Percentiles rank a stretch among this genome's conserved stretches.
These are phyloP conservation scores for Aspergillus sclerotioniger DNA, from an alignment of 495 filamentous ascomycete genomes.

Conservation along the genomic window DNA sequence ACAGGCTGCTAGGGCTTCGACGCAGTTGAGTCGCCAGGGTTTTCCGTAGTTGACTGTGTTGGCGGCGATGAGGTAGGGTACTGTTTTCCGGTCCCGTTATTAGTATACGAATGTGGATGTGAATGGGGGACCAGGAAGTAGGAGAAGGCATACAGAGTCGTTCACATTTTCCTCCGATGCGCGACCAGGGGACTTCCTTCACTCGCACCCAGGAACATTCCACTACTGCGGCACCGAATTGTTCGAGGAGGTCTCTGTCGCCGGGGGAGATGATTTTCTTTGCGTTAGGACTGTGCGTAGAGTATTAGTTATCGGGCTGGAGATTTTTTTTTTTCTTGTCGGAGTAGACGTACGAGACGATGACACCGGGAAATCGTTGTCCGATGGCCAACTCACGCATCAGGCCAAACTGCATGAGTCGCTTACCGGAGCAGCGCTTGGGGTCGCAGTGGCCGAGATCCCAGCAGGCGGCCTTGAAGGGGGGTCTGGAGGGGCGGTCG, in stretches of 20 bases:
- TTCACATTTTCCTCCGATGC: conserved; percentile 94
- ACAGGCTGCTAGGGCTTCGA: conserved; percentile 86
- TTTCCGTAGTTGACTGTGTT: conserved; percentile 97
- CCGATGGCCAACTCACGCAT: conserved; percentile 93
- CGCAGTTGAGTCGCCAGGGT: conserved; percentile 92
- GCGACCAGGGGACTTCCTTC: conserved; percentile 82
- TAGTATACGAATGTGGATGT: not conserved
- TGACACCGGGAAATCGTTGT: conserved; percentile 84
- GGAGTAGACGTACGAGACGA: conserved; percentile 66
- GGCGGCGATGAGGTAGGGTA: conserved; percentile 94
- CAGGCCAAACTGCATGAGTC: conserved; percentile 82
- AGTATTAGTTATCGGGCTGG: not conserved
- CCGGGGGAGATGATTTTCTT: conserved; percentile 79
- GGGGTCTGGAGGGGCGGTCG: conserved; percentile 44
- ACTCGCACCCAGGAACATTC: conserved; percentile 96
- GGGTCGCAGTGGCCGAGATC: conserved; percentile 97
- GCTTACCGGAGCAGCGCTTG: conserved; percentile 93
- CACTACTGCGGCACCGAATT: conserved; percentile 90
- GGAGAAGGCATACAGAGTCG: conserved; percentile 55
- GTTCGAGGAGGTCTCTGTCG: conserved; percentile 75
- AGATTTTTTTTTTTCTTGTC: no score
- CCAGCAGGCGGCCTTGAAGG: conserved; percentile 94
- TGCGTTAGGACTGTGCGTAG: conserved; percentile 70
- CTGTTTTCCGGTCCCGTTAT: conserved; percentile 28
- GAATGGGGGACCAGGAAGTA: no score